Evolutionary conservation across 345 rosid species (phyloP), one percentile per base, ranked within the genome.

Genomic region (Lepidium sativum): DNA sequence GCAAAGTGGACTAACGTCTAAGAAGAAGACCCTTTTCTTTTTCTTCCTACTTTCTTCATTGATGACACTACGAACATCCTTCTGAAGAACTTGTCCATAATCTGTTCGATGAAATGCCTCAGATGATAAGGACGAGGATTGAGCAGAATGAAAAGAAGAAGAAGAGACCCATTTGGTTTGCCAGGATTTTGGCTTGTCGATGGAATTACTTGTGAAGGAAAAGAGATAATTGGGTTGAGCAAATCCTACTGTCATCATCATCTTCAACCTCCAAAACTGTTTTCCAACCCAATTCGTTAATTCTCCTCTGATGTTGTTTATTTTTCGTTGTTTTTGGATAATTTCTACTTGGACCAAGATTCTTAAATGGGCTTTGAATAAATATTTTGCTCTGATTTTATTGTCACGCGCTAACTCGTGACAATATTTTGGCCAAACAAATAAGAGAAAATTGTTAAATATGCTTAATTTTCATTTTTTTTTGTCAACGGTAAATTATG

Each of bases 1-100:
- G 78, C 97, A 87, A 27, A 92, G 79, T 32, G 98, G 96, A 74
- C 91, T 86, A 14, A 84, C 96, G 60, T 92, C 98, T 82, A 89
- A 77, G 67, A 92, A 80, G 79, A 89, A 92, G 3, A 87, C 94
- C 86, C 94, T 89, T 78, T 76, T 81, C 79, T 75, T 87, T 9
- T 72, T 69, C 47, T 57, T 74, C 43, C 39, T 65, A 35, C 23
- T 52, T 52, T 59, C 42, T 43, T 59, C 78, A 18, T 9, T 63
- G 48, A 10, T 52, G 41, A 59, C 51, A 34, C 34, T 12, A 37
- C 38, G 23, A 20, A 69, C 80, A 17, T 17, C 54, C 12, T 58
- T 53, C 1, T 56, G n/a, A 15, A 39, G 13, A 40, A 16, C 41
- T 57, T 75, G 80, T 75, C 39, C 78, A 48, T 77, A 59, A 70